phyloP scores from a whole-genome alignment of 176 grass and related monocot genomes.

The Secale cereale region DNA sequence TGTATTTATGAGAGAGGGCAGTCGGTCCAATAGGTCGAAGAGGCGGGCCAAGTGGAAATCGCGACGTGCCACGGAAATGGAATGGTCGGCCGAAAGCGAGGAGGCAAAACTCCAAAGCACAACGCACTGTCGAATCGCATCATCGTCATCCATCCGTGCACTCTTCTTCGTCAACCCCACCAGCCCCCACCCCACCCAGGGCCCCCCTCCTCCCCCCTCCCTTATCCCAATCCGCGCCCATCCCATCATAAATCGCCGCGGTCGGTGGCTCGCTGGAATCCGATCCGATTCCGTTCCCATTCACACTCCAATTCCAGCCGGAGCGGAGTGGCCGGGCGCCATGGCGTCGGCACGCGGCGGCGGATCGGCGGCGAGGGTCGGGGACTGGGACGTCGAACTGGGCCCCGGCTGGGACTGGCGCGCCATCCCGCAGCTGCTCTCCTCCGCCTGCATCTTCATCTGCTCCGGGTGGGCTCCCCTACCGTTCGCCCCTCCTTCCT shows the following conservation, averaged over 20 bases:
- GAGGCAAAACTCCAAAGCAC: not conserved
- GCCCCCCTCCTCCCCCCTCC: not conserved
- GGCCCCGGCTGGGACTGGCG: slow-evolving; percentile 42
- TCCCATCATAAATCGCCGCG: not conserved
- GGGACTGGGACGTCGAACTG: slow-evolving; percentile 42
- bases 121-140: not conserved
- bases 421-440: slow-evolving; percentile 41
- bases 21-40: not conserved
- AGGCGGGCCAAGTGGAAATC: not conserved
- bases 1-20: too few relatives aligned
- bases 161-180: slow-evolving; percentile 20
- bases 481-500: not conserved
- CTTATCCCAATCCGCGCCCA: slow-evolving; percentile 19
- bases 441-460: slow-evolving; percentile 52
- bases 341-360: slow-evolving; percentile 33
- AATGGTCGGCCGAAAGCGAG: slow-evolving; percentile 11
- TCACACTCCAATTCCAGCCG: not conserved
- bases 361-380: slow-evolving; percentile 48
- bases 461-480: slow-evolving; percentile 46
- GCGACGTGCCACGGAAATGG: not conserved
- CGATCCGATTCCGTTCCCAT: not conserved
- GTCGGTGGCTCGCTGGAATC: slow-evolving; percentile 1
- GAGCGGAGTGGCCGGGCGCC: not conserved
- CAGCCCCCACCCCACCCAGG: too few relatives aligned
- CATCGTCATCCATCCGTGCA: slow-evolving; percentile 1